phyloP scores from a whole-genome alignment of 495 filamentous ascomycete genomes.

The Xylaria bambusicola region DNA sequence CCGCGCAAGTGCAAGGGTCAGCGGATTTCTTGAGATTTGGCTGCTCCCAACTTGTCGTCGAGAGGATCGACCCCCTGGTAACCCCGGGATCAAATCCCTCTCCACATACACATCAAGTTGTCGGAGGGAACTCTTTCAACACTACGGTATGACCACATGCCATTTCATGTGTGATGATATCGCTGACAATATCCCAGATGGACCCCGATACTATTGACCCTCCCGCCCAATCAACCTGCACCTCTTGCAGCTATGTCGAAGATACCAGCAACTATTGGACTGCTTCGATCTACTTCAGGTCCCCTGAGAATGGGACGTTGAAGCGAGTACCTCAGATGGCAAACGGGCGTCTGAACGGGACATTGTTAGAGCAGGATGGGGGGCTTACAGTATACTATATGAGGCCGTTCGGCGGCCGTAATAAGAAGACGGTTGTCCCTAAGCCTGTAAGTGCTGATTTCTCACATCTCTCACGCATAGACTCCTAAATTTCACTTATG shows the following conservation, averaged over 20 bases:
- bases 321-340: constrained; percentile 47
- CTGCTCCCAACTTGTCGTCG: constrained; percentile 43
- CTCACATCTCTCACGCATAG: background rate
- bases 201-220: constrained; percentile 36
- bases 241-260: constrained; percentile 39
- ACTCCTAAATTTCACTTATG: constrained; percentile 41
- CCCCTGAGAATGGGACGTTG: constrained; percentile 45
- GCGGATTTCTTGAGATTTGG: constrained; percentile 39
- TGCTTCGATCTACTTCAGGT: constrained; percentile 45
- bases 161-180: background rate
- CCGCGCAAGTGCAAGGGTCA: constrained; percentile 27
- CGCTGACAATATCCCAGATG: constrained; percentile 28
- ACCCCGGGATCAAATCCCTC: constrained; percentile 38
- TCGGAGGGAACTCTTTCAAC: constrained; percentile 44
- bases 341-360: constrained; percentile 27
- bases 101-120: constrained; percentile 42
- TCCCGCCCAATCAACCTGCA: constrained; percentile 38
- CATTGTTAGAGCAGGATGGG: constrained; percentile 41
- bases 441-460: constrained; percentile 18
- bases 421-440: constrained; percentile 35
- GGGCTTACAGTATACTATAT: constrained; percentile 51
- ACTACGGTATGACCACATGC: constrained; percentile 22
- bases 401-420: constrained; percentile 40
- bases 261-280: constrained; percentile 50
- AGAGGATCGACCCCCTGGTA: constrained; percentile 43